These are phyloP conservation scores for Scheffersomyces ergatensis DNA, from an alignment of 805 yeast genomes.

Conservation along the genomic window DNA sequence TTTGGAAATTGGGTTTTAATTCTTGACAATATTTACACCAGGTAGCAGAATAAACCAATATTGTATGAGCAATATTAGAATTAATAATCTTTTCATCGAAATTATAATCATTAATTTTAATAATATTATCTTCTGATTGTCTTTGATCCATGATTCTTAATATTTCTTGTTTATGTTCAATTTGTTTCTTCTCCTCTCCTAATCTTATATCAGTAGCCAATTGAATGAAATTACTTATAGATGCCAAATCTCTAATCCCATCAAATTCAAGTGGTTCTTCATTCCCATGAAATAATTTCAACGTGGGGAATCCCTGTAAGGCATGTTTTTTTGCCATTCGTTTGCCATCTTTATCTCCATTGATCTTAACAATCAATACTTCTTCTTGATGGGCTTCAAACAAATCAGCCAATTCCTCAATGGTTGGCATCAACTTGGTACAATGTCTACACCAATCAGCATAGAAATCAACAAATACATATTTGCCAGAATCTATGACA, in stretches of 20 bases:
- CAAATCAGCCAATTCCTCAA: constrained; percentile 30
- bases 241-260: constrained; percentile 51
- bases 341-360: constrained; percentile 56
- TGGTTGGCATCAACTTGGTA: constrained; percentile 52
- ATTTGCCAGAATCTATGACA: constrained; percentile 53
- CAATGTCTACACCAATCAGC: constrained; percentile 79
- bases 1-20: constrained; percentile 49
- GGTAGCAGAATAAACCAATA: constrained; percentile 57
- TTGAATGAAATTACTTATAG: constrained; percentile 53
- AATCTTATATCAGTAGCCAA: constrained; percentile 26
- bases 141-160: constrained; percentile 3
- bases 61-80: constrained; percentile 24
- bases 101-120: constrained; percentile 35
- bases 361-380: constrained; percentile 52
- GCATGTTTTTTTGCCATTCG: constrained; percentile 48
- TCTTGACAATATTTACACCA: constrained; percentile 62
- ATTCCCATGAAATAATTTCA: constrained; percentile 55
- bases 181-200: constrained; percentile 3
- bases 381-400: constrained; percentile 28
- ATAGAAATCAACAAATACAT: constrained; percentile 46
- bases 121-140: constrained; percentile 15
- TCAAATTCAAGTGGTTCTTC: constrained; percentile 52
- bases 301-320: constrained; percentile 65
- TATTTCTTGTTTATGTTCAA: neutral
- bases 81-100: constrained; percentile 41